Evolutionary conservation across 208 protist genomes (phyloP).

Genomic region (Wallacemonas sp.): DNA sequence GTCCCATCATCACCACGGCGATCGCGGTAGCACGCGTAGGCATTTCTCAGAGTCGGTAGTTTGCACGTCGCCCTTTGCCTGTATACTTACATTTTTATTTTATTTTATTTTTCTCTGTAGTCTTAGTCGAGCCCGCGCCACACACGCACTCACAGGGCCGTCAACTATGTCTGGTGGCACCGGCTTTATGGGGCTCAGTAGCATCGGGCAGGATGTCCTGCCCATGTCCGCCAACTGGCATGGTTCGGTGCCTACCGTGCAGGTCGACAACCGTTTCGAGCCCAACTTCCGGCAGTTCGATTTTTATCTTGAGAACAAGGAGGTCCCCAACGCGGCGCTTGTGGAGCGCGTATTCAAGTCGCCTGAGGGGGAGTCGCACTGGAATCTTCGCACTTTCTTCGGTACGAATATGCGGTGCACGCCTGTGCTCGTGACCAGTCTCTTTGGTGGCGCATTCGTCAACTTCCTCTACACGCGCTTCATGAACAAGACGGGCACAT

Average conservation of each 20-base stretch:
- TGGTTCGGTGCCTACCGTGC: conserved; percentile 70
- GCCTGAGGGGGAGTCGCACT: conserved; percentile 69
- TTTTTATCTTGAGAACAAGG: conserved; percentile 75
- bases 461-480: conserved; percentile 82
- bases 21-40: too few species aligned
- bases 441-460: conserved; percentile 67
- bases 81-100: not conserved
- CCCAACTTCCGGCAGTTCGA: conserved; percentile 90
- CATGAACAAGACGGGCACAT: conserved; percentile 59
- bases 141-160: not conserved
- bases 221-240: conserved; percentile 80
- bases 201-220: conserved; percentile 18
- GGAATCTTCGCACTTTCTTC: conserved; percentile 61
- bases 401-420: conserved; percentile 73
- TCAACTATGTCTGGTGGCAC: conserved; percentile 37
- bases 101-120: conserved; percentile 21
- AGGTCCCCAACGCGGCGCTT: conserved; percentile 57
- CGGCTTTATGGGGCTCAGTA: conserved; percentile 27
- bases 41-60: too few species aligned
- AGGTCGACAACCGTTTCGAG: conserved; percentile 67
- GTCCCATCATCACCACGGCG: too few species aligned
- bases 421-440: conserved; percentile 67
- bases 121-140: too few species aligned
- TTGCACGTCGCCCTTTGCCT: too few species aligned
- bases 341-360: conserved; percentile 78